Percentiles rank a stretch among this genome's conserved stretches.
These are phyloP conservation scores for Trametes polyzona DNA, from an alignment of 1,284 basidiomycete genomes.

Conservation along the genomic window DNA sequence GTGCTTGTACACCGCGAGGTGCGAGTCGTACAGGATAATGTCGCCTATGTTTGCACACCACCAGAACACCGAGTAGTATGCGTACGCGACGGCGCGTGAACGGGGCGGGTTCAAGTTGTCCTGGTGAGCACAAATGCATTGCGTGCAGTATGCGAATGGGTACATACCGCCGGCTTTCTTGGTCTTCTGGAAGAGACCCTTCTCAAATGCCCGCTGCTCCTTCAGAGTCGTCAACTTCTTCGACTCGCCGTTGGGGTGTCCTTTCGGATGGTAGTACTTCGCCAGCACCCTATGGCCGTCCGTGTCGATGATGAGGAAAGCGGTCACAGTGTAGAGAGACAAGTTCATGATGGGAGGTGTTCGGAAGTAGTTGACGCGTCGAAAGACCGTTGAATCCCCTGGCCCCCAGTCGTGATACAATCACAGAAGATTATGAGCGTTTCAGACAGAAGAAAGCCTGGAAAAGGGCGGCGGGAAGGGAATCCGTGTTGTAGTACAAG, in stretches of 20 bases:
- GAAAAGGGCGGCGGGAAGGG: too few species aligned
- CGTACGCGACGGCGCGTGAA: neutral
- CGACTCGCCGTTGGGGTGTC: slow-evolving; percentile 60
- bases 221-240: slow-evolving; percentile 79
- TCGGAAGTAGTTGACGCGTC: too few species aligned
- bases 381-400: too few species aligned
- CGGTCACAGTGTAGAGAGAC: slow-evolving; percentile 84
- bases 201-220: slow-evolving; percentile 96
- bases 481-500: too few species aligned
- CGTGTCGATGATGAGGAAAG: slow-evolving; percentile 90
- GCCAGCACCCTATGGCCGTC: slow-evolving; percentile 95
- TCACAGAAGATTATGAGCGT: too few species aligned
- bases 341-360: slow-evolving; percentile 76
- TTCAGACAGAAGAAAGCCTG: too few species aligned
- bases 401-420: too few species aligned
- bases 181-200: slow-evolving; percentile 94
- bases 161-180: slow-evolving; percentile 85
- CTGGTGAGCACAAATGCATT: too few species aligned
- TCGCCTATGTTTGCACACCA: slow-evolving; percentile 62
- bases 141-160: neutral
- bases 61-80: neutral
- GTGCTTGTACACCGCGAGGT: slow-evolving; percentile 93
- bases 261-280: slow-evolving; percentile 91
- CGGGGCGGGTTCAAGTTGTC: too few species aligned
- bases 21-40: slow-evolving; percentile 91